Base-by-base conservation (phyloP, 2,329 filamentous ascomycete species). In the Colletotrichum incanum region DNA sequence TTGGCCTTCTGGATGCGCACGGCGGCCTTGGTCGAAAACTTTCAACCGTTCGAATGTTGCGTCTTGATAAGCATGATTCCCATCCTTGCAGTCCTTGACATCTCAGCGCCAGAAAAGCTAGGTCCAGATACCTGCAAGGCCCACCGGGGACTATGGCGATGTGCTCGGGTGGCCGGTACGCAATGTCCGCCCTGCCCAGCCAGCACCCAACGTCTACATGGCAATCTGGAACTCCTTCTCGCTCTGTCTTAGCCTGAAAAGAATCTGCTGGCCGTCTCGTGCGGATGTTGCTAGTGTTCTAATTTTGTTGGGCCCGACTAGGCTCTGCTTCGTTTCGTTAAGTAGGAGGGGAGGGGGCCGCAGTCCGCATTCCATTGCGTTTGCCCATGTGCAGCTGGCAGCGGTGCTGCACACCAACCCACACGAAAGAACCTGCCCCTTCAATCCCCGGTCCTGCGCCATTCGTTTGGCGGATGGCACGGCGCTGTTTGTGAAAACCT, bases 291-390 rank as follows among this genome's bases (percentile, higher is more conserved):
- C 56, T 71, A 68, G 58, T 71, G 63, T 60, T 41, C 56, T 16
- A 54, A 61, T 70, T 70, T 64, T 72, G 70, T 72, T 72, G 66
- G 65, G 70, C 58, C 60, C 28, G 63, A 61, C 66, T 72, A 56
- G 50, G 55, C 59, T 41, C 39, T 55, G 39, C 65, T 28, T 69
- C 59, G 60, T 47, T 65, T 68, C 59, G 50, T 63, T 68, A 43
- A 63, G 41, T 23, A 23, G 31, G 39, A n/a, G 26, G 60, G 61
- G 20, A 50, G 26, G 47, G 67, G 67, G 23, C 28, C 23, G 26
- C 26, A 28, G 49, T 39, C 9, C 28, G n/a, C 43, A 45, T 41
- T 43, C 34, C 34, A 54, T 67, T 55, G 58, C 45, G 49, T 28
- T 34, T 54, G 55, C 45, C 56, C 64, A 62, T 67, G 65, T 50